Conservation (phyloP, 1,139 yeast genomes). For the Sugiyamaella castrensis region DNA sequence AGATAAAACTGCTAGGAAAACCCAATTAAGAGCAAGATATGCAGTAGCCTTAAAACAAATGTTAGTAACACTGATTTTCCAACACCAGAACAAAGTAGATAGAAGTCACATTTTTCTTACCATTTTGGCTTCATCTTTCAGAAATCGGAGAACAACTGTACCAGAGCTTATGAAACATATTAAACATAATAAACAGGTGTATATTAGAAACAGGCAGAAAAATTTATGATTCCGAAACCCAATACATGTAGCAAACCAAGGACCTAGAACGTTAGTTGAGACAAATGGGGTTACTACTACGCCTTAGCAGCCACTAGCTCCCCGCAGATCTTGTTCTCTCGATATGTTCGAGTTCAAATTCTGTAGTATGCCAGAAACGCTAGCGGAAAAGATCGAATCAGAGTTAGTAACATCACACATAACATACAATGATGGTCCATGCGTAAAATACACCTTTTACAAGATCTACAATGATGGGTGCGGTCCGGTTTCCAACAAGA, state of each 20-base stretch:
- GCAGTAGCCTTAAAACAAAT: conserved; percentile 23
- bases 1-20: conserved; percentile 58
- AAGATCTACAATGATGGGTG: conserved; percentile 43
- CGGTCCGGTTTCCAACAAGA: conserved; percentile 90
- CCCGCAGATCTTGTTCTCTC: no score
- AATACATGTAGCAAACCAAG: conserved; percentile 91
- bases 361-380: not conserved
- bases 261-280: conserved; percentile 36
- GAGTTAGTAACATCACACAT: no score
- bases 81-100: no score
- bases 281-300: no score
- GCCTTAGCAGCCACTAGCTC: no score
- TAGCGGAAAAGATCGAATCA: no score
- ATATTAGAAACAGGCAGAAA: conserved; percentile 70
- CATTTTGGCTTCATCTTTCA: conserved; percentile 40
- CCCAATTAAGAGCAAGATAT: conserved; percentile 56
- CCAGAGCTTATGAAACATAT: conserved; percentile 44
- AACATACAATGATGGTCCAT: conserved; percentile 72
- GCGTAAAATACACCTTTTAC: conserved; percentile 38
- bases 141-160: conserved; percentile 49
- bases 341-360: no score
- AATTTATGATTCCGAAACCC: conserved; percentile 79
- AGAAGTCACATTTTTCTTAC: not conserved
- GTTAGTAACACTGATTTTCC: no score
- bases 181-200: conserved; percentile 51